These are phyloP conservation scores for Suillus hirtellus DNA, from an alignment of 768 basidiomycete genomes.

Conservation along the genomic window DNA sequence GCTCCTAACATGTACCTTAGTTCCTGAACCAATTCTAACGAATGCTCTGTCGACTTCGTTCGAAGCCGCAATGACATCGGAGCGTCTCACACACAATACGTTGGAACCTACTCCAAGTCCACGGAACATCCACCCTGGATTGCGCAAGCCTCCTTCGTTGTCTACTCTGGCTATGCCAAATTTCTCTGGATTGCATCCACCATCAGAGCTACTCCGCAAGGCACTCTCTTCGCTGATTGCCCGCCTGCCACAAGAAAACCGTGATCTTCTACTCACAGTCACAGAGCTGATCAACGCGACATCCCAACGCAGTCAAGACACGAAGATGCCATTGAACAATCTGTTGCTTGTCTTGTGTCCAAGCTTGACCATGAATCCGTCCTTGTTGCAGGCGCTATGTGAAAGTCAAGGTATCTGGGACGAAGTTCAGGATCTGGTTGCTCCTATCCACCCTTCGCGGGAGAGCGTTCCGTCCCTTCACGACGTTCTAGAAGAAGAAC, in stretches of 20 bases:
- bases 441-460: constrained; percentile 7
- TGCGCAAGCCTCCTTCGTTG: constrained; percentile 79
- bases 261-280: constrained; percentile 82
- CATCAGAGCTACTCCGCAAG: constrained; percentile 57
- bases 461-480: constrained; percentile 8
- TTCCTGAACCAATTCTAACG: constrained; percentile 87
- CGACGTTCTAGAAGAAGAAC: constrained; percentile 3
- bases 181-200: constrained; percentile 58
- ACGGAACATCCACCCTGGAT: constrained; percentile 36
- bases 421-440: constrained; percentile 17
- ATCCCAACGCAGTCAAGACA: constrained; percentile 63
- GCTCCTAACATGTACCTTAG: constrained; percentile 40
- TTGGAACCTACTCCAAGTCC: constrained; percentile 38
- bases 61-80: constrained; percentile 70
- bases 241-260: constrained; percentile 76
- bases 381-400: constrained; percentile 69
- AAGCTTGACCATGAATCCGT: constrained; percentile 76
- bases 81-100: constrained; percentile 37
- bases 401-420: constrained; percentile 72
- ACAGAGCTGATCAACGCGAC: constrained; percentile 79
- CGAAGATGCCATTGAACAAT: constrained; percentile 93
- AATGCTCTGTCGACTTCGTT: constrained; percentile 69
- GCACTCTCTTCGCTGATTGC: constrained; percentile 64
- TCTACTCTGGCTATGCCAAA: constrained; percentile 77
- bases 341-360: constrained; percentile 87